Evolutionary conservation across 306 rosid genomes (phyloP), one percentile per base, ranked within the genome.

Genomic region (Notholithocarpus densiflorus): DNA sequence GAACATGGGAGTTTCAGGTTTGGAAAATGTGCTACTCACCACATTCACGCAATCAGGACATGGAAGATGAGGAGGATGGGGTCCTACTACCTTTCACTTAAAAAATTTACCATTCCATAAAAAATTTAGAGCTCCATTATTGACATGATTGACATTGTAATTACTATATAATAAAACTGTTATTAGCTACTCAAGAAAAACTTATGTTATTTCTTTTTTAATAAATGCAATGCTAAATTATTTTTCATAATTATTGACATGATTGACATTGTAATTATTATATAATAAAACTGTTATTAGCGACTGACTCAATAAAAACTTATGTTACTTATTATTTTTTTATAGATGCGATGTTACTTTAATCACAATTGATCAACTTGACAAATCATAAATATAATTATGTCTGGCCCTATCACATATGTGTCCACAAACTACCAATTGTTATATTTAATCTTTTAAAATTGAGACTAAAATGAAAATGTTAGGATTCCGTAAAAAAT

Each of bases 1-100:
- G 83, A 88, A 83, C 86, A 87, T 81, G 84, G 82, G 87, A 86
- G 53, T 24, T 82, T 56, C 84, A 79, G 79, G 82, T 74, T 87
- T 77, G 79, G 85, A 45, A 78, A 75, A 79, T 59, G 83, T 77
- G 87, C 83, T 32, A 27, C 8, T 52, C 3, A 11, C 53, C 53
- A 32, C 53, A 75, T 87, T 84, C 84, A 52, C 75, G 76, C 79
- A 75, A 84, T 80, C 72, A 66, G 45, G 53, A 21, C 84, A 75
- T 81, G 64, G 82, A 82, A 79, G 81, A 72, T 84, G 78, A 73
- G 80, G 45, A 55, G 2, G 5, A 4, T 23, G 6, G 64, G 75
- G 61, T 40, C 45, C 56, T 11, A 5, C 11, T 7, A 8, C 1
- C 15, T 61, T 4, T 32, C 20, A 13, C 15, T 54, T 71, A 4